Conservation (phyloP, 75 land plant species). For the Selaginella moellendorffii region DNA sequence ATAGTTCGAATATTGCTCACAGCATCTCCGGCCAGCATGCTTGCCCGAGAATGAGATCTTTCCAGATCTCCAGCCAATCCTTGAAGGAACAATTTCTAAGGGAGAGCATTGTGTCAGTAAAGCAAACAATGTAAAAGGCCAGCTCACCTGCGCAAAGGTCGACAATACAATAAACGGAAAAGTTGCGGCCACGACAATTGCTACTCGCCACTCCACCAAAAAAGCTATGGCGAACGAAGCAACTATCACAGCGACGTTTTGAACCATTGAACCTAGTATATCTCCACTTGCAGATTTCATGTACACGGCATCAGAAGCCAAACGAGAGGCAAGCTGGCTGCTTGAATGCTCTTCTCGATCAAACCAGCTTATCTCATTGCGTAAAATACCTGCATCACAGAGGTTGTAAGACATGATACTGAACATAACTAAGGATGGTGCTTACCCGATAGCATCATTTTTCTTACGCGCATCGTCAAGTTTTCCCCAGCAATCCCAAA, state of each 20-base stretch:
- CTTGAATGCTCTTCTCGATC: slow-evolving; percentile 85
- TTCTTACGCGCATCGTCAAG: slow-evolving; percentile 71
- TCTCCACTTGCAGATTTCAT: slow-evolving; percentile 93
- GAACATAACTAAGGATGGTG: no score
- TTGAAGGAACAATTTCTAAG: slow-evolving; percentile 1
- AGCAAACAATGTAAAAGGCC: no score
- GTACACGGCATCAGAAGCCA: slow-evolving; percentile 68
- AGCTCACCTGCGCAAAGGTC: slow-evolving; percentile 56
- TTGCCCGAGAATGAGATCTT: not conserved
- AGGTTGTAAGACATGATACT: no score
- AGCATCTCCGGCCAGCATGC: slow-evolving; percentile 28
- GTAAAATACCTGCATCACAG: slow-evolving; percentile 36
- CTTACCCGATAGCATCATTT: slow-evolving; percentile 84
- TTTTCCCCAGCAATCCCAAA: slow-evolving; percentile 92
- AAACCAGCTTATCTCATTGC: slow-evolving; percentile 84
- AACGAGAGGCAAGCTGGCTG: slow-evolving; percentile 48
- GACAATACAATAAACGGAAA: slow-evolving; percentile 78
- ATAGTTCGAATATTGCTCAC: slow-evolving; percentile 28
- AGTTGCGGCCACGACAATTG: slow-evolving; percentile 70
- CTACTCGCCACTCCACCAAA: slow-evolving; percentile 71
- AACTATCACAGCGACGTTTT: slow-evolving; percentile 61
- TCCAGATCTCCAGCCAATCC: slow-evolving; percentile 8
- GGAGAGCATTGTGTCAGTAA: not conserved
- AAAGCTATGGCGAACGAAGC: slow-evolving; percentile 77
- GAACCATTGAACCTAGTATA: slow-evolving; percentile 64